A percentile compares a stretch with the other conserved stretches of the same genome.
These are phyloP conservation scores for Tylopilus sp. DNA, from an alignment of 768 basidiomycete genomes.

Conservation along the genomic window DNA sequence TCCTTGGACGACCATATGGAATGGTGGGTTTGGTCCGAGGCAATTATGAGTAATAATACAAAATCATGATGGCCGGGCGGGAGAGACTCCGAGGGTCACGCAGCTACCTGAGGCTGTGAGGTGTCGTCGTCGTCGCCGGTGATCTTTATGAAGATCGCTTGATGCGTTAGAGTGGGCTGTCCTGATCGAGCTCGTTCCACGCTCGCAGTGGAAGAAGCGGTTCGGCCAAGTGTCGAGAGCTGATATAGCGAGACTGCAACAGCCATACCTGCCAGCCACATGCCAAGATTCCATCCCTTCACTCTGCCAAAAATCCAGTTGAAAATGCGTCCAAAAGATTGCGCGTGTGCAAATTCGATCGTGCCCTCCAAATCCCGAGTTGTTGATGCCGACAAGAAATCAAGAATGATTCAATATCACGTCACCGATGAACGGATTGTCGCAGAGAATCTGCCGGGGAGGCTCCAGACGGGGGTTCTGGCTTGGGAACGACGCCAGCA, in stretches of 20 bases:
- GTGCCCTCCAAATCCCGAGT: conserved; percentile 21
- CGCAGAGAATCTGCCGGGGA: conserved; percentile 30
- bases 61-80: conserved; percentile 11
- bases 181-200: conserved; percentile 23
- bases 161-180: conserved; percentile 13
- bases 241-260: conserved; percentile 5
- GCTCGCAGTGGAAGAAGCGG: conserved; percentile 18
- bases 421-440: conserved; percentile 33
- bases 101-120: conserved; percentile 21
- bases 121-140: conserved; percentile 14
- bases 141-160: conserved; percentile 26
- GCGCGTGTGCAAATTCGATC: conserved; percentile 25
- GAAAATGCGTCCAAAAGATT: conserved; percentile 29
- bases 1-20: conserved; percentile 21
- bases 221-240: conserved; percentile 9
- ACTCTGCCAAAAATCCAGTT: conserved; percentile 18
- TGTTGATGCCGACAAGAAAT: conserved; percentile 32
- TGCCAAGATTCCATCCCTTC: conserved; percentile 17
- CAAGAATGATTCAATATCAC: conserved; percentile 9
- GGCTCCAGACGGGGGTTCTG: conserved; percentile 38
- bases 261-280: background rate
- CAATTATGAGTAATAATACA: conserved; percentile 35
- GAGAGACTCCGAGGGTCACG: conserved; percentile 5
- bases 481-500: conserved; percentile 70
- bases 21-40: conserved; percentile 5